Evolutionary conservation across 2,329 filamentous ascomycete genomes (phyloP), one percentile per base, ranked within the genome.

Genomic region (Trichoderma cornu-damae): DNA sequence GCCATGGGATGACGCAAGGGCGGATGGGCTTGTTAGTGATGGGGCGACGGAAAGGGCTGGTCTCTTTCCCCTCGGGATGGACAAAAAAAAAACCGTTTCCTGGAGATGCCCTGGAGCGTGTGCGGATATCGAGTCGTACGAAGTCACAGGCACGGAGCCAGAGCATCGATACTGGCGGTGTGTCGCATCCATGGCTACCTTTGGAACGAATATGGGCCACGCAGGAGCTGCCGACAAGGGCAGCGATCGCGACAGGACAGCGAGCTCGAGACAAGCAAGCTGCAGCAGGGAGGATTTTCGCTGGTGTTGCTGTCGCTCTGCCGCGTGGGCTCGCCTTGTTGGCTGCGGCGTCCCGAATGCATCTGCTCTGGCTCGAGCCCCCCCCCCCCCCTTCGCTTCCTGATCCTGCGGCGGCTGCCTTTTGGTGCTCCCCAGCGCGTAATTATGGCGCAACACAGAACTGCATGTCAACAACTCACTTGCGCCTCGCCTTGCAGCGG

Each of bases 141-240:
- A 34, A 50, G 47, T 38, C 47, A 34, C 35, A 4, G 18, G 22
- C 40, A 22, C 38, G 16, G 38, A 22, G 18, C 34, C 14, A 47
- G 7, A 22, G 28, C 30, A 34, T 47, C 18, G n/a, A 38, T 54
- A 46, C 40, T 54, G 28, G 51, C 51, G 51, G 51, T 54, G 51
- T 54, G 51, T 54, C 51, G 30, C 42, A 54, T 46, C 40, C 42
- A 46, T 46, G 51, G 12, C 51, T 42, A 37, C 30, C 40, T 38
- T 28, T 46, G 8, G 20, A n/a, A 20, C 42, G n/a, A n/a, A 20
- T 18, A 18, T 37, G 32, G 47, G n/a, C 30, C 43, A 30, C 26
- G 34, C 40, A 44, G 50, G 26, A 42, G 22, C 49, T 16, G 37
- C 26, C 16, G 50, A 12, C 38, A 35, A 44, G 50, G 50, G 38